Evolutionary conservation across 2,329 filamentous ascomycete species (phyloP).

Genomic region (Penicillium decumbens): DNA sequence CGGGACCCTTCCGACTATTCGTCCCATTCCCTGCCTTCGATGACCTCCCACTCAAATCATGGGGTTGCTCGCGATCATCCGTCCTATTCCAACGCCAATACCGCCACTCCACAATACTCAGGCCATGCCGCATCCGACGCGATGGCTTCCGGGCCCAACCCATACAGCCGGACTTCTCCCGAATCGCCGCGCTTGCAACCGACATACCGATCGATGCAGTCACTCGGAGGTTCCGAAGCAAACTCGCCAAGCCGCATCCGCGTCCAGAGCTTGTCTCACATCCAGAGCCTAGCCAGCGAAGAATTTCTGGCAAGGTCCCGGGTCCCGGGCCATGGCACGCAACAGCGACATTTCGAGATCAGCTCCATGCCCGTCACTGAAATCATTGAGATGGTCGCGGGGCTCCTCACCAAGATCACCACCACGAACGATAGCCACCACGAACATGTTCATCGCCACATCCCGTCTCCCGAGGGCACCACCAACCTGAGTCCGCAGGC

Average conservation of each 20-base stretch:
- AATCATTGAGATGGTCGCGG: slow-evolving; percentile 98
- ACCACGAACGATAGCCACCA: slow-evolving; percentile 94
- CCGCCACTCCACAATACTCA: slow-evolving; percentile 20
- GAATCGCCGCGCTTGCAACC: slow-evolving; percentile 46
- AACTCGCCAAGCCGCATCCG: slow-evolving; percentile 62
- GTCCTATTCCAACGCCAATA: slow-evolving; percentile 14
- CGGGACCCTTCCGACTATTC: slow-evolving; percentile 23
- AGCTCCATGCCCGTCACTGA: slow-evolving; percentile 96
- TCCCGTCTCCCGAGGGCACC: slow-evolving; percentile 57
- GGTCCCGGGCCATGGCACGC: slow-evolving; percentile 42
- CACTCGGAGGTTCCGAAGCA: slow-evolving; percentile 40
- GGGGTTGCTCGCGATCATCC: slow-evolving; percentile 17
- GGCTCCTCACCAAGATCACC: slow-evolving; percentile 92
- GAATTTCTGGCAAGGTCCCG: slow-evolving; percentile 57
- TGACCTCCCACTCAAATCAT: slow-evolving; percentile 46
- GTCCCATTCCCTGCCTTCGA: slow-evolving; percentile 37
- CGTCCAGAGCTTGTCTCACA: slow-evolving; percentile 83
- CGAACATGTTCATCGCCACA: slow-evolving; percentile 76
- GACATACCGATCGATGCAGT: slow-evolving; percentile 43
- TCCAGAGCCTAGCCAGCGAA: slow-evolving; percentile 79
- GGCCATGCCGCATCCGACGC: slow-evolving; percentile 19
- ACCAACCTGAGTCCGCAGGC: slow-evolving; percentile 59
- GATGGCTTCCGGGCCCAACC: slow-evolving; percentile 25
- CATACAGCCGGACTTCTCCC: slow-evolving; percentile 36
- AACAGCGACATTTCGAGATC: slow-evolving; percentile 76